A percentile compares a stretch with the other conserved stretches of the same genome.
Conservation (phyloP, 83 land plant genomes). For the Picea abies region DNA sequence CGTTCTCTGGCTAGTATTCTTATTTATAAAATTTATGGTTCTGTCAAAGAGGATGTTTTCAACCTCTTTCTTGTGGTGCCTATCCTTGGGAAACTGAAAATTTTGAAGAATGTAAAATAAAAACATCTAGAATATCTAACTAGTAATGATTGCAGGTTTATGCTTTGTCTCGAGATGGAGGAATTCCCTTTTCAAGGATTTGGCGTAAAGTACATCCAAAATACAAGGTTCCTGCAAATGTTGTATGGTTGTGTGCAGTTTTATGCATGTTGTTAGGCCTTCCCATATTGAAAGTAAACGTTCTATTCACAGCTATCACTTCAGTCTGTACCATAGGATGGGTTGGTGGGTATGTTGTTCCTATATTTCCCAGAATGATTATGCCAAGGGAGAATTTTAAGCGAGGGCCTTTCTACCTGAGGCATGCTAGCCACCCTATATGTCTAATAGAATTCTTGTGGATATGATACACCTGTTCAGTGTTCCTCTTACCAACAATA, state of each 20-base stretch:
- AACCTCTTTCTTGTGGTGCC: neutral
- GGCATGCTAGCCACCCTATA: slow-evolving; percentile 66
- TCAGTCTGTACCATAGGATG: slow-evolving; percentile 90
- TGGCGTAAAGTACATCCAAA: slow-evolving; percentile 76
- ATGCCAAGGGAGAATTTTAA: slow-evolving; percentile 64
- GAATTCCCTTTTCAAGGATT: slow-evolving; percentile 73
- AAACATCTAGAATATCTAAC: no score
- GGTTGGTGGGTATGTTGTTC: slow-evolving; percentile 96
- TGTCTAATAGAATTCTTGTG: slow-evolving; percentile 84
- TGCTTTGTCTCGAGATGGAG: slow-evolving; percentile 88
- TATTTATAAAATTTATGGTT: neutral
- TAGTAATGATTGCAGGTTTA: slow-evolving; percentile 54
- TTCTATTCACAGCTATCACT: slow-evolving; percentile 89
- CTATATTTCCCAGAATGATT: slow-evolving; percentile 86
- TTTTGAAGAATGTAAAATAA: slow-evolving; percentile 45
- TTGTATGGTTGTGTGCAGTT: slow-evolving; percentile 87
- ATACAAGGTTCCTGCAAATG: slow-evolving; percentile 85
- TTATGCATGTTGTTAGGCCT: slow-evolving; percentile 77
- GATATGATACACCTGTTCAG: slow-evolving; percentile 87
- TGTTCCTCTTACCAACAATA: slow-evolving; percentile 75
- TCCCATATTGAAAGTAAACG: slow-evolving; percentile 80
- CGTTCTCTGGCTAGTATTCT: neutral
- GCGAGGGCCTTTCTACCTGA: slow-evolving; percentile 79
- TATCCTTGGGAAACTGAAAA: neutral
- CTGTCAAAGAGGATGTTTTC: neutral